Base-by-base conservation (phyloP, 2,329 filamentous ascomycete genomes). In the Alternaria rosae region DNA sequence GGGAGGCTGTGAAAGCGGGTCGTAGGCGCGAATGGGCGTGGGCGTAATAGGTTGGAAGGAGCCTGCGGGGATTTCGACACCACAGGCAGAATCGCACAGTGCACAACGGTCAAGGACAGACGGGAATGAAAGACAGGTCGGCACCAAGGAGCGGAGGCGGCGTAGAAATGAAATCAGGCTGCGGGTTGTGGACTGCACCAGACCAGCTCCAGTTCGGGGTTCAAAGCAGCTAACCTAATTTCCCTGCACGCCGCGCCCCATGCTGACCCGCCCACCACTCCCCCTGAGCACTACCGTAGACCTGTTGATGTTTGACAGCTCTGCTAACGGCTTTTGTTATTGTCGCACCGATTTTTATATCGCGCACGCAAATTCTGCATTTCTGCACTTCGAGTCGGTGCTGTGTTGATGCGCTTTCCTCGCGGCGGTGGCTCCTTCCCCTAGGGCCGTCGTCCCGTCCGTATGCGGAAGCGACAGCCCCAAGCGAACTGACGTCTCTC, bases 111-210 rank as follows among this genome's bases (percentile, higher is more conserved):
- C 57, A 64, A 65, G 50, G 61, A 65, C 32, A 51, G 57, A 62
- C 59, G 57, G 44, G 61, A 62, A 63, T 58, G 52, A 47, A 54
- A 66, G 55, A 56, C 47, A 47, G 50, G 42, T 48, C 44, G 44
- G 48, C 21, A 50, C 25, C 45, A 55, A 35, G 42, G 42, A 57
- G 58, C 50, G 55, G 54, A 56, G 61, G 61, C 59, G 44, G 57
- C 60, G 56, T 55, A 54, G 62, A 59, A 56, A 59, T 55, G 61
- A 42, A 59, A 58, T 56, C 43, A 54, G 42, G 59, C 44, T 54
- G 51, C 56, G 56, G 50, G 51, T 44, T 47, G 52, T 38, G 45
- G 54, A 57, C 25, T 57, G 43, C 45, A 42, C 28, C 52, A 50
- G 35, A 51, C 55, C 45, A 51, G 54, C 55, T 44, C 28, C 55